Percentiles rank a stretch among this genome's conserved stretches.
Evolutionary conservation across 2,329 filamentous ascomycete genomes (phyloP).

Genomic region (Myriosclerotinia scirpicola): DNA sequence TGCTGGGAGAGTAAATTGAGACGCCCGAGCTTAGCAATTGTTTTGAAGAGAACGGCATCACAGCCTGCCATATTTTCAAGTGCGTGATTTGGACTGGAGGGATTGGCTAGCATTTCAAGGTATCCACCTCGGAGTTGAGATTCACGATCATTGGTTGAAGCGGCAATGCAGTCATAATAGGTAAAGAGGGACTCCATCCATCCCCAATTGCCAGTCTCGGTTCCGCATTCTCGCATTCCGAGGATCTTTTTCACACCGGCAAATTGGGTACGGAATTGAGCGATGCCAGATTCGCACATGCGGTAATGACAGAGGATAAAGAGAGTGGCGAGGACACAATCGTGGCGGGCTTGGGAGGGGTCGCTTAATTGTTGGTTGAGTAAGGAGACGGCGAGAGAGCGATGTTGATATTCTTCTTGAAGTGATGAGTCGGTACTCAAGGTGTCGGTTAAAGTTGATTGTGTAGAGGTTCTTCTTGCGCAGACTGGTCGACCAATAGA

Average conservation of each 20-base stretch:
- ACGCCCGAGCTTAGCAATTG: constrained; percentile 78
- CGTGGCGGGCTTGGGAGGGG: constrained; percentile 70
- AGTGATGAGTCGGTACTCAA: constrained; percentile 54
- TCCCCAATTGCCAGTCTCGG: constrained; percentile 65
- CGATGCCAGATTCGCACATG: constrained; percentile 89
- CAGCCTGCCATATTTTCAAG: constrained; percentile 84
- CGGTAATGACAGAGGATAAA: constrained; percentile 88
- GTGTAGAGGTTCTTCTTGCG: constrained; percentile 32
- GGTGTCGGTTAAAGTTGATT: constrained; percentile 44
- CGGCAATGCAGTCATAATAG: constrained; percentile 91
- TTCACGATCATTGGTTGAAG: constrained; percentile 88
- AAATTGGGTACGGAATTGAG: constrained; percentile 90
- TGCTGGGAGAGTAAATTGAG: constrained; percentile 81
- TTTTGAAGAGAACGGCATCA: constrained; percentile 81
- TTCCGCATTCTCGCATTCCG: constrained; percentile 65
- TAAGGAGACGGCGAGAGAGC: constrained; percentile 73
- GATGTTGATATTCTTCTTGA: constrained; percentile 81
- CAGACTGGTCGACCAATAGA: constrained; percentile 29
- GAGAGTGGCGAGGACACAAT: constrained; percentile 84
- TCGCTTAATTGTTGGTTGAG: constrained; percentile 84
- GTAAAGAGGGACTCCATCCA: constrained; percentile 95
- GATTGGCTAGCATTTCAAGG: constrained; percentile 63
- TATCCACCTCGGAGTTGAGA: constrained; percentile 68
- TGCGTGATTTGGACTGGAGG: constrained; percentile 56
- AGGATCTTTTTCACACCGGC: constrained; percentile 90